A percentile compares a stretch with the other conserved stretches of the same genome.
Conservation (phyloP, 2,329 filamentous ascomycete species). For the Scolecobasidium constrictum region DNA sequence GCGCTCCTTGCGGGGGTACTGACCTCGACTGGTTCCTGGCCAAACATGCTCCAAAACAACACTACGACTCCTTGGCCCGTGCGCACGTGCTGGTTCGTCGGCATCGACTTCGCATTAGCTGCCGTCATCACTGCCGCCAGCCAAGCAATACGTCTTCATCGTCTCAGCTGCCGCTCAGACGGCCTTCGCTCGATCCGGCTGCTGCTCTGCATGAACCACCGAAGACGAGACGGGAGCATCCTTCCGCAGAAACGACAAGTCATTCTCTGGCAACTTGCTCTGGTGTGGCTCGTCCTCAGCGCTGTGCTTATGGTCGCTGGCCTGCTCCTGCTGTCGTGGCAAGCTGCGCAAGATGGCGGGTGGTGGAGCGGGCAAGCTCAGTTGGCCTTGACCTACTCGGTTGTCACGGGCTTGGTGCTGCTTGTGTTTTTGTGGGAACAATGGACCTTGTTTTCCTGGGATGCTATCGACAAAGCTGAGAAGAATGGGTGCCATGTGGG, state of each 20-base stretch:
- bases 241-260: conserved; percentile 20
- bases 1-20: conserved; percentile 29
- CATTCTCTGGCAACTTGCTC: conserved; percentile 27
- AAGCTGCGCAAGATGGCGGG: conserved; percentile 18
- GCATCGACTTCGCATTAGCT: conserved; percentile 39
- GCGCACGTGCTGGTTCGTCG: conserved; percentile 31
- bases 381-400: conserved; percentile 1
- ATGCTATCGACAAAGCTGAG: no score
- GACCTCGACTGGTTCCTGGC: conserved; percentile 34
- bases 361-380: conserved; percentile 19
- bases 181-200: conserved; percentile 24
- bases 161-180: conserved; percentile 30
- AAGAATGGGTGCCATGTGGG: no score
- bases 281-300: conserved; percentile 23
- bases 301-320: conserved; percentile 27
- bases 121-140: conserved; percentile 35
- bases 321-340: conserved; percentile 29
- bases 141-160: conserved; percentile 32
- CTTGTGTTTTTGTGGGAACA: conserved; percentile 2
- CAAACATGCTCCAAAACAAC: conserved; percentile 27
- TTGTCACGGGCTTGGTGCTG: background rate
- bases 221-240: conserved; percentile 14
- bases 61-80: conserved; percentile 29
- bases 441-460: no score
- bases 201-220: conserved; percentile 19